Conservation (phyloP, 768 basidiomycete species). For the Mycena indigotica region DNA sequence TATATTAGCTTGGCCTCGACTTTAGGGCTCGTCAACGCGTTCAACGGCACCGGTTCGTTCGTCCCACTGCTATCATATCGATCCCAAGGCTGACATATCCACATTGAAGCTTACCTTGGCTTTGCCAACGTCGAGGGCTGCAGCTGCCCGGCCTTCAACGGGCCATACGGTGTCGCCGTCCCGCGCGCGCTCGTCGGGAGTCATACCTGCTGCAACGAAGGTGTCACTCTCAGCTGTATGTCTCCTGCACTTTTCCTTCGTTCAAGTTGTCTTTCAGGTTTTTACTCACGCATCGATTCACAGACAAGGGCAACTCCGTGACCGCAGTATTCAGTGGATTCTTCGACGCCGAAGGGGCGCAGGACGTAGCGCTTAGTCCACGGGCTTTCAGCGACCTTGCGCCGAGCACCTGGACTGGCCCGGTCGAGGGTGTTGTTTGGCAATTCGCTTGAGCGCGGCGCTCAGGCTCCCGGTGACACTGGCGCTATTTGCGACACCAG, state of each 20-base stretch:
- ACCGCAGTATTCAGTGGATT: neutral
- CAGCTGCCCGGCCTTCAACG: neutral
- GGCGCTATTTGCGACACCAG: too few relatives aligned
- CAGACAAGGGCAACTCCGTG: neutral
- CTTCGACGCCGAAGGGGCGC: neutral
- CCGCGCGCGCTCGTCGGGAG: neutral
- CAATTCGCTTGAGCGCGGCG: too few relatives aligned
- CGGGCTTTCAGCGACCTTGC: neutral
- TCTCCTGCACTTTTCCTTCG: neutral
- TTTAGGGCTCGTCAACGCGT: neutral
- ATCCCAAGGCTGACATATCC: neutral
- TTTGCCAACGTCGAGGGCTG: neutral
- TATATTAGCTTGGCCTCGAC: neutral
- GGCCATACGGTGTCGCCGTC: neutral
- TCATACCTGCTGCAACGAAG: neutral
- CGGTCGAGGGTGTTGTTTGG: neutral
- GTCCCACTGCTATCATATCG: neutral
- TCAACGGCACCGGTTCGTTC: neutral
- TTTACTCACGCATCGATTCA: too few relatives aligned
- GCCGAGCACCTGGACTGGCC: neutral
- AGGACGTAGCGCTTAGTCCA: conserved; percentile 8
- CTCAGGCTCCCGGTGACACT: too few relatives aligned
- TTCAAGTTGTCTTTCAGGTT: neutral
- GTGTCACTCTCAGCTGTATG: neutral
- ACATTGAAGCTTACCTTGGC: neutral